Conservation (phyloP, 352 stramenopile species). For the Hyaloperonospora arabidopsidis region DNA sequence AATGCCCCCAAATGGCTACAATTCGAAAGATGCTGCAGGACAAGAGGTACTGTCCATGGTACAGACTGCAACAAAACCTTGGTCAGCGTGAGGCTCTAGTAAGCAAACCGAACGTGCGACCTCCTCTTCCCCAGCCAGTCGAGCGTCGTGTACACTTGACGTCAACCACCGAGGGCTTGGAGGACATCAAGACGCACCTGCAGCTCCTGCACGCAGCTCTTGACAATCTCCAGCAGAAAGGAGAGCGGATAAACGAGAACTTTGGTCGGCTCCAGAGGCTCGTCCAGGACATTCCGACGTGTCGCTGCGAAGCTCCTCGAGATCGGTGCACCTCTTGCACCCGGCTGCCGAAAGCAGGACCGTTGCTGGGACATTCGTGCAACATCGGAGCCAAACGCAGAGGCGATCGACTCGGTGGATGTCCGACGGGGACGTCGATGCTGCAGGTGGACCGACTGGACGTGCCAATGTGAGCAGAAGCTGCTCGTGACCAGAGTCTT, state of each 20-base stretch:
- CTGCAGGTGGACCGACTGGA: slow-evolving; percentile 15
- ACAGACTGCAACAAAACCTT: slow-evolving; percentile 11
- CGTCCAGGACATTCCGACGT: slow-evolving; percentile 6
- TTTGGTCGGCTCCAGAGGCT: slow-evolving; percentile 5
- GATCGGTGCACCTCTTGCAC: neutral
- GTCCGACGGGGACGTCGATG: neutral
- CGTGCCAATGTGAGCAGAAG: slow-evolving; percentile 14
- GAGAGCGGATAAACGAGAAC: slow-evolving; percentile 5
- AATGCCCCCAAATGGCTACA: neutral
- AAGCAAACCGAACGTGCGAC: slow-evolving; percentile 5
- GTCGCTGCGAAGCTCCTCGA: slow-evolving; percentile 1
- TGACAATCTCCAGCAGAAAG: slow-evolving; percentile 10
- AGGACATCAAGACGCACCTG: slow-evolving; percentile 20
- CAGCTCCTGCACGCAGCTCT: slow-evolving; percentile 20
- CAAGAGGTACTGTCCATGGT: slow-evolving; percentile 1
- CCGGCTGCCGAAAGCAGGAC: neutral
- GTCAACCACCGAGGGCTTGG: slow-evolving; percentile 12
- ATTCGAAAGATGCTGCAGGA: neutral
- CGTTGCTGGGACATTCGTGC: neutral
- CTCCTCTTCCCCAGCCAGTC: neutral
- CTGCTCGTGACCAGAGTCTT: neutral
- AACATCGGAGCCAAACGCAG: neutral
- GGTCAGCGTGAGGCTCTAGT: neutral
- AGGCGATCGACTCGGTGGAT: neutral
- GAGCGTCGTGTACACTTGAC: slow-evolving; percentile 8